Percentiles rank a stretch among this genome's conserved stretches.
Conservation (phyloP, 2,329 filamentous ascomycete species). For the Calonectria montana region DNA sequence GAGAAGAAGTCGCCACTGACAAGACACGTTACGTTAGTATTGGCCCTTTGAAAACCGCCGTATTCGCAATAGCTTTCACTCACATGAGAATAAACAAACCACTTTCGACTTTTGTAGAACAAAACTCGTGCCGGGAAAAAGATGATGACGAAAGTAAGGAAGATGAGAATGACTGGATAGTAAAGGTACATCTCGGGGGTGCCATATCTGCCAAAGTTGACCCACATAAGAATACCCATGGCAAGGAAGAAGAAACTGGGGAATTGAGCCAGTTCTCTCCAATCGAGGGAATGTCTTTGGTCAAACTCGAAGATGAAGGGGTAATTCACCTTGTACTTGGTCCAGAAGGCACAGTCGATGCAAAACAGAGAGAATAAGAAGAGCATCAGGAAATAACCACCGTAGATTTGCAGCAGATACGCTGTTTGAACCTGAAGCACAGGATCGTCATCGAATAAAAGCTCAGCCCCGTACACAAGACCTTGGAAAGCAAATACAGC, state of each 20-base stretch:
- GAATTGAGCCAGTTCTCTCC: constrained; percentile 88
- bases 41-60: too few species aligned
- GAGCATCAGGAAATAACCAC: constrained; percentile 87
- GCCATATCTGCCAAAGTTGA: constrained; percentile 84
- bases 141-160: constrained; percentile 73
- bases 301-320: constrained; percentile 98
- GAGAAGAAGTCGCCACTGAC: constrained; percentile 83
- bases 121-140: constrained; percentile 81
- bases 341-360: constrained; percentile 86
- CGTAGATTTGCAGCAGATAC: constrained; percentile 90
- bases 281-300: constrained; percentile 85
- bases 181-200: constrained; percentile 79
- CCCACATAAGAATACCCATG: constrained; percentile 84
- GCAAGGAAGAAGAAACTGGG: constrained; percentile 85
- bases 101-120: constrained; percentile 81
- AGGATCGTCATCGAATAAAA: constrained; percentile 63
- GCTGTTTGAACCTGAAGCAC: constrained; percentile 64
- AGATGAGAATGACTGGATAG: constrained; percentile 85
- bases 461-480: constrained; percentile 67
- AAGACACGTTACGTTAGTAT: constrained; percentile 29
- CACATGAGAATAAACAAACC: constrained; percentile 92
- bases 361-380: constrained; percentile 87
- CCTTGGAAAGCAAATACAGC: constrained; percentile 75
- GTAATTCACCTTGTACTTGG: constrained; percentile 89
- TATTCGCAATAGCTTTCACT: constrained; percentile 47